These are phyloP conservation scores for Maudiozyma serrabonitensis DNA, from an alignment of 805 yeast species.

Conservation along the genomic window DNA sequence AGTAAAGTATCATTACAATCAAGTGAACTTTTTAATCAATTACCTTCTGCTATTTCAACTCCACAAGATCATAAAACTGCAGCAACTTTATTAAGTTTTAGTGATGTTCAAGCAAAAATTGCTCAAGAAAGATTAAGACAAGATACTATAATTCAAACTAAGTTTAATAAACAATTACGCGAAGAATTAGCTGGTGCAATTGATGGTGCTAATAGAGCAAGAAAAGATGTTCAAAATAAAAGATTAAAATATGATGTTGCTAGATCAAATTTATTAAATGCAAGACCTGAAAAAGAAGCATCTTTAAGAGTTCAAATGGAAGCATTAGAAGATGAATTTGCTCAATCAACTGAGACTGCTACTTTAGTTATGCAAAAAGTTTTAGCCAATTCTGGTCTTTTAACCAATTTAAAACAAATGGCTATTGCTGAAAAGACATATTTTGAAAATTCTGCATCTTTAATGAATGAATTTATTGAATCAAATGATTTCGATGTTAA, in stretches of 20 bases:
- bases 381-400: conserved; percentile 58
- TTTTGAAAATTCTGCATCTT: conserved; percentile 64
- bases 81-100: conserved; percentile 54
- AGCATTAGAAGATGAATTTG: conserved; percentile 80
- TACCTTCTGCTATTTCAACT: conserved; percentile 3
- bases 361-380: conserved; percentile 75
- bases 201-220: conserved; percentile 54
- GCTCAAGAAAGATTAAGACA: conserved; percentile 79
- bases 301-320: conserved; percentile 69
- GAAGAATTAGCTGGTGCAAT: conserved; percentile 54
- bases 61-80: conserved; percentile 35
- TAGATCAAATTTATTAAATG: conserved; percentile 42
- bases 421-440: conserved; percentile 72
- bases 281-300: conserved; percentile 57
- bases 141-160: conserved; percentile 59
- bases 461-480: conserved; percentile 47
- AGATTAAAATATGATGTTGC: conserved; percentile 75
- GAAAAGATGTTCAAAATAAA: conserved; percentile 67
- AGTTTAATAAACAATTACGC: conserved; percentile 58
- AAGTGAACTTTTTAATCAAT: conserved; percentile 26
- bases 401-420: conserved; percentile 57
- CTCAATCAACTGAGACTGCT: conserved; percentile 82
- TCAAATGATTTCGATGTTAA: background rate
- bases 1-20: conserved; percentile 58
- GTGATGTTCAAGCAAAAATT: conserved; percentile 59